Conservation (phyloP, 1,139 yeast species). For the Arxiozyma bovina region DNA sequence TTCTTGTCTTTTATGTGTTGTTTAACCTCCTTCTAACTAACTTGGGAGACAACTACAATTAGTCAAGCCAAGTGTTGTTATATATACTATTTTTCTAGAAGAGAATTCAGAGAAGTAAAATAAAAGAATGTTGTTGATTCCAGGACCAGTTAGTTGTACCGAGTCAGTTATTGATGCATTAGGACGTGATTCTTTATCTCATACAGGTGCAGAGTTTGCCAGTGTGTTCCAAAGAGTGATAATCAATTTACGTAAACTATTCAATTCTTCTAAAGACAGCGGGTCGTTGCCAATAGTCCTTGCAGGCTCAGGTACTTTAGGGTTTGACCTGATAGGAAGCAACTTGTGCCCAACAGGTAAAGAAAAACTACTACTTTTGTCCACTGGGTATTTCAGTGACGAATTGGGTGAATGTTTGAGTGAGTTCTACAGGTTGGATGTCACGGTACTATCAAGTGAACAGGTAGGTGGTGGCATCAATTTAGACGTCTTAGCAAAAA, state of each 20-base stretch:
- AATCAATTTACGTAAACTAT: constrained; percentile 59
- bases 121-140: constrained; percentile 49
- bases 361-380: constrained; percentile 61
- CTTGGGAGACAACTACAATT: too few species aligned
- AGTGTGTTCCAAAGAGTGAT: constrained; percentile 63
- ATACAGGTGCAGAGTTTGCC: constrained; percentile 82
- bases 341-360: constrained; percentile 50
- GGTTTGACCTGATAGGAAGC: constrained; percentile 86
- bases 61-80: too few species aligned
- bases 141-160: constrained; percentile 90
- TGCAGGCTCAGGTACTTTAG: constrained; percentile 89
- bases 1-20: neutral
- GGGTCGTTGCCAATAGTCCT: constrained; percentile 69
- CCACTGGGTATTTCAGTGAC: constrained; percentile 91
- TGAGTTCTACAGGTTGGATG: constrained; percentile 57
- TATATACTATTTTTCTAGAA: too few species aligned
- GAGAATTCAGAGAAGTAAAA: constrained; percentile 6
- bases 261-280: constrained; percentile 42
- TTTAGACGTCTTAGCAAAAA: constrained; percentile 44
- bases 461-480: constrained; percentile 63
- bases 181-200: constrained; percentile 81
- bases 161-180: constrained; percentile 74
- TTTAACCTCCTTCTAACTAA: too few species aligned
- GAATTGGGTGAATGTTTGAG: constrained; percentile 71
- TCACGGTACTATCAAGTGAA: constrained; percentile 49